A percentile compares a stretch with the other conserved stretches of the same genome.
phyloP scores from a whole-genome alignment of 495 filamentous ascomycete genomes.

The Neurospora sp. region DNA sequence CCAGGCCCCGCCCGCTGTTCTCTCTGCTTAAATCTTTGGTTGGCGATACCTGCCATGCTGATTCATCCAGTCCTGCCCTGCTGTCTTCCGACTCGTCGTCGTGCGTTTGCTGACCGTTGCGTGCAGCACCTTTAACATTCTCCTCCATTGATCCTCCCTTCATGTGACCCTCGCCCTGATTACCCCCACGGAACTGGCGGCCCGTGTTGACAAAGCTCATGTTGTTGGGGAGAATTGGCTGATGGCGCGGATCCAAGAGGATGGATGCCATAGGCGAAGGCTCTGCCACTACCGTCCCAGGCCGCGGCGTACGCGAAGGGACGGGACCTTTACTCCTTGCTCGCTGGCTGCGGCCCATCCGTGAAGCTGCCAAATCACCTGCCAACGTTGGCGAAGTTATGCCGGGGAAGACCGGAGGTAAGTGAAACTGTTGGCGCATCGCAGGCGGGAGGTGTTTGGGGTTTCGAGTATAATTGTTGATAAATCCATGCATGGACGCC shows the following conservation, averaged over 20 bases:
- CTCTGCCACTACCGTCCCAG: constrained; percentile 24
- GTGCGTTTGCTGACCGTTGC: constrained; percentile 66
- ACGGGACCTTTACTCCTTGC: constrained; percentile 19
- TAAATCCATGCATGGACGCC: constrained; percentile 84
- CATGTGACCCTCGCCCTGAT: constrained; percentile 33
- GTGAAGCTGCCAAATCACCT: constrained; percentile 44
- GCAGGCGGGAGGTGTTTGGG: constrained; percentile 42
- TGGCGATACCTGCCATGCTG: constrained; percentile 44
- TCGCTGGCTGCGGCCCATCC: constrained; percentile 35
- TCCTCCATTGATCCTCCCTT: constrained; percentile 40
- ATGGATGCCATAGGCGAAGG: constrained; percentile 60
- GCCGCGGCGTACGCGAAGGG: constrained; percentile 18
- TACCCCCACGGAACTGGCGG: constrained; percentile 30
- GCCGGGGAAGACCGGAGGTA: constrained; percentile 68
- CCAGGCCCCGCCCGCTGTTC: constrained; percentile 24
- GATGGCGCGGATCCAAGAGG: constrained; percentile 78
- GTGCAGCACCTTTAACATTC: constrained; percentile 51
- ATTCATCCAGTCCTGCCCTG: constrained; percentile 36
- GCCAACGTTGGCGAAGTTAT: constrained; percentile 52
- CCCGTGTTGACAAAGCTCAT: constrained; percentile 25
- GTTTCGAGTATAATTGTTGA: constrained; percentile 76
- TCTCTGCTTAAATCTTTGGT: constrained; percentile 31
- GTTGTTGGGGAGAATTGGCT: constrained; percentile 41
- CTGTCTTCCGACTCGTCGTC: constrained; percentile 46
- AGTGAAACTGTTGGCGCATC: constrained; percentile 56